A percentile compares a stretch with the other conserved stretches of the same genome.
Evolutionary conservation across 148 eudicot species (phyloP).

Genomic region (Vaccinium corymbosum): DNA sequence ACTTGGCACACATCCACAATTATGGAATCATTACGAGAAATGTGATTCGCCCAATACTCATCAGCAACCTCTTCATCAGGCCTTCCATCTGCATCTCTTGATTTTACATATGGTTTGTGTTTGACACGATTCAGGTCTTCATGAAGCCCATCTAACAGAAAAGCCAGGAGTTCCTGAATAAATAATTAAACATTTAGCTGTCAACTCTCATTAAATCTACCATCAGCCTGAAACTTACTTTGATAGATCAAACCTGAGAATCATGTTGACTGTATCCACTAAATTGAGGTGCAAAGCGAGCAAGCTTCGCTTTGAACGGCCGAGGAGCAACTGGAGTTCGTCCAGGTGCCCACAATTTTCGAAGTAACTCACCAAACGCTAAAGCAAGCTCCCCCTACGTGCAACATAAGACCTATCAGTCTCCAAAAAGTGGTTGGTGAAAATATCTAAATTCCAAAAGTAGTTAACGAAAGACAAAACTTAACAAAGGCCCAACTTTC

Average conservation of each 20-base stretch:
- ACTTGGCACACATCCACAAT: constrained; percentile 99
- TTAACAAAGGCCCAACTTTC: background rate
- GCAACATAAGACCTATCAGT: background rate
- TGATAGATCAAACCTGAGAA: constrained; percentile 63
- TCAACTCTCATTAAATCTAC: constrained; percentile 14
- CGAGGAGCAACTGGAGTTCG: constrained; percentile 86
- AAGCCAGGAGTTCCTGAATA: constrained; percentile 89
- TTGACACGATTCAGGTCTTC: constrained; percentile 98
- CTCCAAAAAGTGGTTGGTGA: background rate
- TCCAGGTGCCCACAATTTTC: constrained; percentile 93
- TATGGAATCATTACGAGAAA: constrained; percentile 96
- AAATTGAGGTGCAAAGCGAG: constrained; percentile 96
- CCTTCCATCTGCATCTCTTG: constrained; percentile 90
- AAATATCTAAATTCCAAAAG: background rate
- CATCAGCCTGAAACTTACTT: constrained; percentile 14
- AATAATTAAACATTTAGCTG: constrained; percentile 4
- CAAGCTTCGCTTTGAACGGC: constrained; percentile 80
- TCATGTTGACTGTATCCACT: constrained; percentile 95
- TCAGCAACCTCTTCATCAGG: constrained; percentile 97
- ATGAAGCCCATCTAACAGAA: constrained; percentile 94
- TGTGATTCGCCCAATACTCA: constrained; percentile 94
- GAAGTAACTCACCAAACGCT: constrained; percentile 92
- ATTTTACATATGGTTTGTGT: constrained; percentile 77
- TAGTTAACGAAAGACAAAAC: background rate
- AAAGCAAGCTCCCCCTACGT: constrained; percentile 93